Percentiles rank a stretch among this genome's conserved stretches.
phyloP scores from a whole-genome alignment of 2,329 filamentous ascomycete species.

The Cordyceps militaris region DNA sequence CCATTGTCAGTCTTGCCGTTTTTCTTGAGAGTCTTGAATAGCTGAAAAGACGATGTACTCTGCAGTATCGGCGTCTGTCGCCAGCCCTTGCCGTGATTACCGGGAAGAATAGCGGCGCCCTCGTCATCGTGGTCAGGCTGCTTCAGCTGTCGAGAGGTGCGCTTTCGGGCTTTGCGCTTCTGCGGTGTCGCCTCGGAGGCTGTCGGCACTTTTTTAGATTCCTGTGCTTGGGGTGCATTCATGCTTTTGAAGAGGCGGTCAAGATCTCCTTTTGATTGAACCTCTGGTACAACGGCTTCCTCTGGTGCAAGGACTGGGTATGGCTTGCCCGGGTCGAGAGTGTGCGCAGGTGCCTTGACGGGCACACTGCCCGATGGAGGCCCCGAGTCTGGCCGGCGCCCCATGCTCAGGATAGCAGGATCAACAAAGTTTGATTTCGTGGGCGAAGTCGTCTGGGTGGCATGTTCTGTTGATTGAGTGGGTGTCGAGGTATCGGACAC shows the following conservation, averaged over 20 bases:
- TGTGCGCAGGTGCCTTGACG: constrained; percentile 25
- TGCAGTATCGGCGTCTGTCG: constrained; percentile 53
- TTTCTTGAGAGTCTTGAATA: constrained; percentile 54
- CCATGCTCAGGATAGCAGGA: constrained; percentile 72
- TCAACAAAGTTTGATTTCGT: constrained; percentile 60
- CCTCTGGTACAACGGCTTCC: background rate
- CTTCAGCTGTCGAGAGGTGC: constrained; percentile 27
- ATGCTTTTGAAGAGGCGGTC: constrained; percentile 18
- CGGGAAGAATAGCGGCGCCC: constrained; percentile 20
- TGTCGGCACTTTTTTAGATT: constrained; percentile 17
- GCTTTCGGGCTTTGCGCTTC: constrained; percentile 27
- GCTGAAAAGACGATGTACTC: constrained; percentile 55
- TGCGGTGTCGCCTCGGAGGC: constrained; percentile 20
- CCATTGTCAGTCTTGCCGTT: constrained; percentile 60
- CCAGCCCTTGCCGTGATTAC: constrained; percentile 46
- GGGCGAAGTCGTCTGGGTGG: constrained; percentile 25
- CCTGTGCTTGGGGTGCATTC: constrained; percentile 17
- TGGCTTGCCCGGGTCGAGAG: constrained; percentile 17
- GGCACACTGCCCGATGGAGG: constrained; percentile 19
- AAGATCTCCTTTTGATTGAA: constrained; percentile 1
- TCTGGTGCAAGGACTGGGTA: background rate
- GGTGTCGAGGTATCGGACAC: constrained; percentile 22
- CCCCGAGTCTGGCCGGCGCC: constrained; percentile 32
- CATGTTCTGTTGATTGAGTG: background rate
- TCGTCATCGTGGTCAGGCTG: constrained; percentile 21